phyloP scores from a whole-genome alignment of 1,139 yeast species.

The Hansenula lynferdii region DNA sequence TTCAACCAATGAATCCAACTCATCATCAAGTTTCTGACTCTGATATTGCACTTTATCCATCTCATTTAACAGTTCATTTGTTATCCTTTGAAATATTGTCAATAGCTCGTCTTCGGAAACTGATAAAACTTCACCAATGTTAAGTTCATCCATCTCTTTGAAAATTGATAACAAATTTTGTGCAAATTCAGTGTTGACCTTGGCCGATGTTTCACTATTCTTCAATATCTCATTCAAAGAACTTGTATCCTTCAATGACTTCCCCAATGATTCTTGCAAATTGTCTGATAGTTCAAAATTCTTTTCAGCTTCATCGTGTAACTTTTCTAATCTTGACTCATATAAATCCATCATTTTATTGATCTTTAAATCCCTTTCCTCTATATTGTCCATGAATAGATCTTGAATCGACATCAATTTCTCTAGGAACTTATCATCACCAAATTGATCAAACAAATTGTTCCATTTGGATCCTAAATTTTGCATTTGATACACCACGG shows the following conservation, averaged over 20 bases:
- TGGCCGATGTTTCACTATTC: background rate
- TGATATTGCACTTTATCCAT: background rate
- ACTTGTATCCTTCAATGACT: background rate
- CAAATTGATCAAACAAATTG: background rate
- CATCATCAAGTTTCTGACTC: background rate
- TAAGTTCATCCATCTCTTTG: background rate
- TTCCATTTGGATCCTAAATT: background rate
- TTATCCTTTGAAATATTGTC: background rate
- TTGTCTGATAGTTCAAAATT: background rate
- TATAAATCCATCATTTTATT: background rate
- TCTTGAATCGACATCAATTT: background rate
- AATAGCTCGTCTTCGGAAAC: conserved; percentile 1
- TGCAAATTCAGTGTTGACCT: background rate
- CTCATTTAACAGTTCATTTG: background rate
- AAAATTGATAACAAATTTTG: background rate
- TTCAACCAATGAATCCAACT: background rate
- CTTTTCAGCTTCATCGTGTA: background rate
- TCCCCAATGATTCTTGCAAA: background rate
- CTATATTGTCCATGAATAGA: background rate
- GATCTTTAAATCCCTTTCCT: background rate
- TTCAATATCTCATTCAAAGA: background rate
- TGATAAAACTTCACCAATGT: background rate
- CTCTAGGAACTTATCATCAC: background rate
- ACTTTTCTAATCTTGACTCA: background rate
- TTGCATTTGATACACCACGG: background rate